These are phyloP conservation scores for Discostella pseudostelligera DNA, from an alignment of 108 stramenopile species.

Conservation along the genomic window DNA sequence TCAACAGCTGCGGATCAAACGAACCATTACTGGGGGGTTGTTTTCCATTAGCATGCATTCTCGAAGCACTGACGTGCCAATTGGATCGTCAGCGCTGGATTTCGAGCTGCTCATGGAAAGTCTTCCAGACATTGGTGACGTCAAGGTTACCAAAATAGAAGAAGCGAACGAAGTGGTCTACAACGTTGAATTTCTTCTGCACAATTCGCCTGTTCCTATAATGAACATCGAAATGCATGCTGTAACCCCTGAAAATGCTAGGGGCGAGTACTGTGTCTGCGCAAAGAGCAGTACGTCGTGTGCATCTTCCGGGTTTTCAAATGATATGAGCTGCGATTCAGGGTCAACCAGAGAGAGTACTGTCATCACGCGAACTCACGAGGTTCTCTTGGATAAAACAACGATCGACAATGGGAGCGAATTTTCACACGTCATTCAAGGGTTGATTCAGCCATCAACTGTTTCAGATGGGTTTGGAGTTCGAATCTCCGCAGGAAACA, in stretches of 20 bases:
- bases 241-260: constrained; percentile 4
- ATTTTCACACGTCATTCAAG: constrained; percentile 49
- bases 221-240: constrained; percentile 16
- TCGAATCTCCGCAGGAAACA: constrained; percentile 57
- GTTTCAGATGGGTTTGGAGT: constrained; percentile 55
- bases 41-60: constrained; percentile 21
- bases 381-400: constrained; percentile 9
- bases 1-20: constrained; percentile 38
- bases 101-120: constrained; percentile 49
- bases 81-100: constrained; percentile 21
- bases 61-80: constrained; percentile 6
- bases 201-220: constrained; percentile 33
- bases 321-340: constrained; percentile 12
- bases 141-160: constrained; percentile 26
- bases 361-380: constrained; percentile 11
- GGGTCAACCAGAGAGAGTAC: constrained; percentile 25
- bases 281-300: constrained; percentile 19
- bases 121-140: constrained; percentile 49
- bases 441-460: constrained; percentile 49
- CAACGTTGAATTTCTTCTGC: constrained; percentile 31
- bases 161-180: constrained; percentile 17
- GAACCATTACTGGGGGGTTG: constrained; percentile 23
- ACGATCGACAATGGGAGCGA: background rate
- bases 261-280: constrained; percentile 38
- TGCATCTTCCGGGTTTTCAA: constrained; percentile 8